Evolutionary conservation across 2,329 filamentous ascomycete genomes (phyloP).

Genomic region (Rutstroemia sp.): DNA sequence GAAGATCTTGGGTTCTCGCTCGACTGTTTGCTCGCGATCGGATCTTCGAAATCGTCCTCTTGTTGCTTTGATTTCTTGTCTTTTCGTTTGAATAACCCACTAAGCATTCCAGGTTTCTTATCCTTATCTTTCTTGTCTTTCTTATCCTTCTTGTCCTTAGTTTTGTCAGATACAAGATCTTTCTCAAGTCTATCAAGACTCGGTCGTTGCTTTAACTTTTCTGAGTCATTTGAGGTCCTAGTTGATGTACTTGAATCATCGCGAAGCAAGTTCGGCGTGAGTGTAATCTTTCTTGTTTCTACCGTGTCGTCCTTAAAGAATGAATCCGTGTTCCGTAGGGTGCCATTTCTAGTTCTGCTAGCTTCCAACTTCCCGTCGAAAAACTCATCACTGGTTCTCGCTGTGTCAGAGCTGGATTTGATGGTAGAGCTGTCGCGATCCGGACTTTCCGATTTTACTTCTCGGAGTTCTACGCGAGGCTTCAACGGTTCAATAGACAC

Average conservation of each 20-base stretch:
- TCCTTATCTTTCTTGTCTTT: slow-evolving; percentile 51
- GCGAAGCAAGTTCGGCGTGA: slow-evolving; percentile 85
- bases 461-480: slow-evolving; percentile 32
- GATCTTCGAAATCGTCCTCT: slow-evolving; percentile 44
- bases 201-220: slow-evolving; percentile 48
- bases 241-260: slow-evolving; percentile 55
- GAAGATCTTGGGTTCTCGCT: slow-evolving; percentile 35
- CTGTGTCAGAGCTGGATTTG: slow-evolving; percentile 31
- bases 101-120: slow-evolving; percentile 53
- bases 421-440: slow-evolving; percentile 14
- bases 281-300: slow-evolving; percentile 94
- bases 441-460: slow-evolving; percentile 21
- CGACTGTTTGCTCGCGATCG: slow-evolving; percentile 28
- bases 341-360: slow-evolving; percentile 73
- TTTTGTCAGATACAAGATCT: slow-evolving; percentile 54
- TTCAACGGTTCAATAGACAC: slow-evolving; percentile 32
- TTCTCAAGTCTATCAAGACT: slow-evolving; percentile 76
- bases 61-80: slow-evolving; percentile 41
- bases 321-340: slow-evolving; percentile 84
- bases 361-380: slow-evolving; percentile 48
- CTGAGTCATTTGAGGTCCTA: slow-evolving; percentile 36
- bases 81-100: slow-evolving; percentile 44
- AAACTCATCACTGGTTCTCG: slow-evolving; percentile 59
- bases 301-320: slow-evolving; percentile 96
- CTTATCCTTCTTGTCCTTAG: slow-evolving; percentile 62